A percentile compares a stretch with the other conserved stretches of the same genome.
phyloP scores from a whole-genome alignment of 2,329 filamentous ascomycete species.

The Stromatinia cepivora region DNA sequence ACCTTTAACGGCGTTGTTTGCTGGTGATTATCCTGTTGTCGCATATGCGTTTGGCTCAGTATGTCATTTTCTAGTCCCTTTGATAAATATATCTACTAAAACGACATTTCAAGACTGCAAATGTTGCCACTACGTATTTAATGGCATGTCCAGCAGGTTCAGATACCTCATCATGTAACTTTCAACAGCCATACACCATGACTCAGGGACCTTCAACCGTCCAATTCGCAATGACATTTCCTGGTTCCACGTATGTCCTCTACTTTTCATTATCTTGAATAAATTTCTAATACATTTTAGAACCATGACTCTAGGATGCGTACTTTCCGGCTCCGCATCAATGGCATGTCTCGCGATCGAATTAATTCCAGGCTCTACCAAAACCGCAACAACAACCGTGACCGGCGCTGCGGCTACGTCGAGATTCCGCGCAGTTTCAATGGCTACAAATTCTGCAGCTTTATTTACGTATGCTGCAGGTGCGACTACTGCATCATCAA shows the following conservation, averaged over 20 bases:
- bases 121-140: constrained; percentile 30
- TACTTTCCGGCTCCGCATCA: constrained; percentile 14
- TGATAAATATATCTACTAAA: not conserved
- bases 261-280: too few species aligned
- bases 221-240: constrained; percentile 26
- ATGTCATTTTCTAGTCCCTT: not conserved
- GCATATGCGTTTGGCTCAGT: constrained; percentile 29
- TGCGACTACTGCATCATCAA: not conserved
- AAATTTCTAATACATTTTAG: not conserved
- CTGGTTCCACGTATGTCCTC: constrained; percentile 16
- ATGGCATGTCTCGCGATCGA: constrained; percentile 19
- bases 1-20: constrained; percentile 22
- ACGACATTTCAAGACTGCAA: not conserved
- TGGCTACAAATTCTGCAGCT: constrained; percentile 22
- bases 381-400: constrained; percentile 19
- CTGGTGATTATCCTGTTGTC: constrained; percentile 24
- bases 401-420: constrained; percentile 24
- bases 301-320: constrained; percentile 7
- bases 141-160: constrained; percentile 26
- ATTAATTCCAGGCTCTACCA: constrained; percentile 10
- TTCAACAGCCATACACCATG: constrained; percentile 30
- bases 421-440: constrained; percentile 24
- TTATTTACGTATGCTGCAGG: constrained; percentile 26
- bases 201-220: constrained; percentile 28
- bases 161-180: constrained; percentile 25